Base-by-base conservation (phyloP, 371 early-diverging fungal species). In the Chytridium lagenaria region DNA sequence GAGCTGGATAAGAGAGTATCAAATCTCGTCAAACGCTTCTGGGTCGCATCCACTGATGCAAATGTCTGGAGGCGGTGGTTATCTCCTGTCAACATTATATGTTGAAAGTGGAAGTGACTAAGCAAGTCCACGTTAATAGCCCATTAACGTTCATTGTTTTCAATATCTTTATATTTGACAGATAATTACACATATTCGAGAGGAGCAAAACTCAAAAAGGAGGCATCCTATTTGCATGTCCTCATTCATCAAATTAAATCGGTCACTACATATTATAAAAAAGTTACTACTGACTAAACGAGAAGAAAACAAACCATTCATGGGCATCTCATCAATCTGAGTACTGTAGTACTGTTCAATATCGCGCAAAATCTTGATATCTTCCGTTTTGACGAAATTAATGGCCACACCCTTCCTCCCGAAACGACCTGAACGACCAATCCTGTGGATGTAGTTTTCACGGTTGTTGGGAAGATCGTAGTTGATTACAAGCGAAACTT, bases 351-450 rank as follows among this genome's bases (percentile, higher is more conserved):
- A 98, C 85, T 93, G 92, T 88, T 99, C 98, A 81, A 98, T 95
- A 68, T 91, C 97, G 75, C 92, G 87, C 59, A 97, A 90, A 81
- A 94, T 92, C 78, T 91, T 90, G 81, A 94, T 88, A 84, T 99
- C 99, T n/a, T 98, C 97, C 68, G 86, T 87, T 64, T 91, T 92
- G 72, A 99, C 95, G 86, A 99, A 96, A 90, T 99, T 99, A 86
- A 99, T 97, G 70, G 99, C 98, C 77, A 99, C 96, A 89, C 99
- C 99, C 90, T 98, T 99, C 85, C 99, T 92, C 83, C 99, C 99
- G 90, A 97, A 99, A 85, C 99, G 95, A 83, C 99, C 99, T 79
- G 94, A 92, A 87, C 99, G 93, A 86, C 99, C 99, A 81, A 99
- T 99, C 85, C 85, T 90, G 83, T 96, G 97, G 78, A 98, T 96